Percentiles rank a stretch among this genome's conserved stretches.
These are phyloP conservation scores for Beauveria rudraprayagi DNA, from an alignment of 2,329 filamentous ascomycete species.

Conservation along the genomic window DNA sequence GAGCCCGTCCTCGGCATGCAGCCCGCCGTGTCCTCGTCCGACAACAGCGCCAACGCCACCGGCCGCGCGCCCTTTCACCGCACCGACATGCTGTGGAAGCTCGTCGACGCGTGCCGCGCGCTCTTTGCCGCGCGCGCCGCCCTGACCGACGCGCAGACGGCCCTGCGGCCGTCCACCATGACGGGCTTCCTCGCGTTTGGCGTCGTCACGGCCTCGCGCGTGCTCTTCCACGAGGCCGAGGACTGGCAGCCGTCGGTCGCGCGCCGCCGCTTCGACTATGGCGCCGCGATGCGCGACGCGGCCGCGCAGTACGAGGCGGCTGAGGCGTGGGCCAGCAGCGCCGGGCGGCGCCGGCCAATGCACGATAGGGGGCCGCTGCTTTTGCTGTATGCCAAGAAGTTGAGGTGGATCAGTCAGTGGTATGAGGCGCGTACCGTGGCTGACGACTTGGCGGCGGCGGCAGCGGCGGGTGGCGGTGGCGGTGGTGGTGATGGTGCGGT, in stretches of 20 bases:
- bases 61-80: neutral
- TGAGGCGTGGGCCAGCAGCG: neutral
- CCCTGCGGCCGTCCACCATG: constrained; percentile 1
- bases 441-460: neutral
- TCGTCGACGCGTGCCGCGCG: constrained; percentile 2
- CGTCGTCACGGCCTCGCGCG: constrained; percentile 4
- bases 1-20: constrained; percentile 23
- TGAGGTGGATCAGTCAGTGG: constrained; percentile 5
- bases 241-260: constrained; percentile 2
- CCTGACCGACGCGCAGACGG: neutral
- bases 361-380: neutral
- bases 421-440: neutral
- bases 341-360: neutral
- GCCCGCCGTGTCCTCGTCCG: neutral
- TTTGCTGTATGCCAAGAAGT: neutral
- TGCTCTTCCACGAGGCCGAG: constrained; percentile 7
- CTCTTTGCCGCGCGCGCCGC: neutral
- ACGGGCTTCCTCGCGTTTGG: constrained; percentile 2
- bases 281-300: neutral
- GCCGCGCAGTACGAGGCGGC: neutral
- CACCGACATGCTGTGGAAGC: constrained; percentile 7
- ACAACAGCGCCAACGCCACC: constrained; percentile 1
- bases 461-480: neutral
- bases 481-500: neutral
- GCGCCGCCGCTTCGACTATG: constrained; percentile 3